These are phyloP conservation scores for Dendrobium nobile DNA, from an alignment of 106 monocot genomes.

Conservation along the genomic window DNA sequence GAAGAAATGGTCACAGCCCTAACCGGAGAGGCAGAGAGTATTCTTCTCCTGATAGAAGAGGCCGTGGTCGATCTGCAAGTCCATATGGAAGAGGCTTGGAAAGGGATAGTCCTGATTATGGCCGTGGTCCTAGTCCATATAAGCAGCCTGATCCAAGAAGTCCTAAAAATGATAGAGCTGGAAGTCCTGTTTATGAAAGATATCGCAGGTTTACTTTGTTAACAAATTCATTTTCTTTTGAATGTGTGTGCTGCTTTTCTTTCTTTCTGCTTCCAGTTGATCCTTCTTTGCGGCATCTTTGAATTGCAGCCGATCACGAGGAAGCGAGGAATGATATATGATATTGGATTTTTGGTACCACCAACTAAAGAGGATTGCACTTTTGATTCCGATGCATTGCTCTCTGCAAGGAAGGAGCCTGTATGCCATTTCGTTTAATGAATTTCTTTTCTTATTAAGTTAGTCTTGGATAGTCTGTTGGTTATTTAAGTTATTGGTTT, in stretches of 20 bases:
- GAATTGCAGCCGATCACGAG: conserved; percentile 1
- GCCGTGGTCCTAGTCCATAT: conserved; percentile 48
- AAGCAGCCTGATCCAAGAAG: conserved; percentile 34
- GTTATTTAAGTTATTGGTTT: background rate
- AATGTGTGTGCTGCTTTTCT: background rate
- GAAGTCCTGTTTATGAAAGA: conserved; percentile 42
- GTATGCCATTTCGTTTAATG: too few relatives aligned
- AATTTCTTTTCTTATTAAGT: background rate
- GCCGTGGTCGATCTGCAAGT: conserved; percentile 59
- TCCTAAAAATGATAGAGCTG: conserved; percentile 46
- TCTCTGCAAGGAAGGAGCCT: background rate
- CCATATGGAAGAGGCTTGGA: conserved; percentile 68
- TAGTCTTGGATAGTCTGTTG: background rate
- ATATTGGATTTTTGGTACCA: background rate
- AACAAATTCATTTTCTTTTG: background rate
- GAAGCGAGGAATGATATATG: background rate
- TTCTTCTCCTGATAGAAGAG: conserved; percentile 48
- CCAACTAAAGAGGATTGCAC: background rate
- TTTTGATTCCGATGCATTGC: background rate
- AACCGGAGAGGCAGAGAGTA: conserved; percentile 44
- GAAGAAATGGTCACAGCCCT: conserved; percentile 75
- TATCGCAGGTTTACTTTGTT: conserved; percentile 6
- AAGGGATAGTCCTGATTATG: conserved; percentile 92
- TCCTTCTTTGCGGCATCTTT: background rate
- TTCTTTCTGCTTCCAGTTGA: background rate